Evolutionary conservation across 345 rosid species (phyloP).

Genomic region (Theobroma cacao): DNA sequence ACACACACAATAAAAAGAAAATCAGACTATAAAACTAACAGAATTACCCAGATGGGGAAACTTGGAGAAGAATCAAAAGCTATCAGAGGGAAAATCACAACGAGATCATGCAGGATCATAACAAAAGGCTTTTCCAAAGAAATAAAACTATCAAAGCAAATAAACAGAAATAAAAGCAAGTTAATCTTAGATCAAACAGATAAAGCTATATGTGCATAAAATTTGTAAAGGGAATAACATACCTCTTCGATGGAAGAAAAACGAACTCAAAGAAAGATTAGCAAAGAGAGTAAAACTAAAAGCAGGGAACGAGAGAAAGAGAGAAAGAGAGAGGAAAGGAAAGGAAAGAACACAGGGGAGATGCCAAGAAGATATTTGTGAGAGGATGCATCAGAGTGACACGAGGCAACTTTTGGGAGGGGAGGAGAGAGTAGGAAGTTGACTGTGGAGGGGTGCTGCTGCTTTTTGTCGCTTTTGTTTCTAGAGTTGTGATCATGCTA

Average conservation of each 20-base stretch:
- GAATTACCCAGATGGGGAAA: background rate
- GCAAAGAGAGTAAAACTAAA: background rate
- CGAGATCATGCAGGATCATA: background rate
- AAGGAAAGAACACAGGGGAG: no score
- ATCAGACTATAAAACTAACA: background rate
- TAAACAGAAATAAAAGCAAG: background rate
- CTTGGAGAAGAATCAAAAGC: background rate
- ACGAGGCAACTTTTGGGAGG: constrained; percentile 13
- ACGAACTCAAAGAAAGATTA: background rate
- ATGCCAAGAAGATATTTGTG: constrained; percentile 29
- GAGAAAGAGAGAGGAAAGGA: background rate
- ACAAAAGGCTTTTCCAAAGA: background rate
- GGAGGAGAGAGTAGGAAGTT: background rate
- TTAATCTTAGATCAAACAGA: background rate
- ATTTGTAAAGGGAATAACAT: constrained; percentile 12
- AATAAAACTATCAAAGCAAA: background rate
- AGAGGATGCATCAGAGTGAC: constrained; percentile 4
- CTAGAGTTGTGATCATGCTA: background rate
- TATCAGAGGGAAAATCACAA: background rate
- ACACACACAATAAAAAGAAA: background rate
- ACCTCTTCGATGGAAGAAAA: constrained; percentile 20
- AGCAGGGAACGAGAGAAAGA: background rate
- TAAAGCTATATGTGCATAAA: background rate
- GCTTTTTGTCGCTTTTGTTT: constrained; percentile 1
- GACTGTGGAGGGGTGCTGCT: background rate